Percentiles rank a stretch among this genome's conserved stretches.
Conservation (phyloP, 148 eudicot genomes). For the Vaccinium vitisidaea region DNA sequence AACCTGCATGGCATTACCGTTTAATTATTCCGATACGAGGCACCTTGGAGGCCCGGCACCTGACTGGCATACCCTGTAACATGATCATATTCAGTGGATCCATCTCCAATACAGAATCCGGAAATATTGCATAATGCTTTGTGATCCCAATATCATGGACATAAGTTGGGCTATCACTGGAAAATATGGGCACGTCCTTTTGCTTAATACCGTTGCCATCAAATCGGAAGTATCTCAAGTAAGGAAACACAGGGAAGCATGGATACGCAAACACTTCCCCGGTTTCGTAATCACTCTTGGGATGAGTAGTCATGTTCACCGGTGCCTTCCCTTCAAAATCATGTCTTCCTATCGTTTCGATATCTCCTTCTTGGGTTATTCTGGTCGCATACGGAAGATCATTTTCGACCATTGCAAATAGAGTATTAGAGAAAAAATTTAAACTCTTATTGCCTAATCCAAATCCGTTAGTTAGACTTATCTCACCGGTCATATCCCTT, state of each 20-base stretch:
- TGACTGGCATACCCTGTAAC: slow-evolving; percentile 19
- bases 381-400: slow-evolving; percentile 13
- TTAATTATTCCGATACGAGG: slow-evolving; percentile 35
- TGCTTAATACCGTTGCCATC: slow-evolving; percentile 16
- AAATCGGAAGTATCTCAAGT: slow-evolving; percentile 22
- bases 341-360: slow-evolving; percentile 1
- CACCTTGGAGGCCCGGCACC: slow-evolving; percentile 5
- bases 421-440: not conserved
- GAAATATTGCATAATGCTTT: slow-evolving; percentile 20
- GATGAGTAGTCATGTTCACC: slow-evolving; percentile 19
- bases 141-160: slow-evolving; percentile 36
- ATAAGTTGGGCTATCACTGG: slow-evolving; percentile 19
- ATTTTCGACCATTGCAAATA: slow-evolving; percentile 3
- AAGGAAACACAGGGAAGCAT: slow-evolving; percentile 6
- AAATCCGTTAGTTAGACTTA: not conserved
- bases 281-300: not conserved
- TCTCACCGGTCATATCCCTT: not conserved
- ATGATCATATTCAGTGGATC: slow-evolving; percentile 9
- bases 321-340: slow-evolving; percentile 13
- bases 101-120: slow-evolving; percentile 27
- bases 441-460: slow-evolving; percentile 8
- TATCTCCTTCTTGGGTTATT: slow-evolving; percentile 19
- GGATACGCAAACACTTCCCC: slow-evolving; percentile 15
- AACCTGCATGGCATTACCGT: not conserved
- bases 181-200: slow-evolving; percentile 22